Conservation (phyloP, 2,329 filamentous ascomycete species). For the Diaporthe australafricana region DNA sequence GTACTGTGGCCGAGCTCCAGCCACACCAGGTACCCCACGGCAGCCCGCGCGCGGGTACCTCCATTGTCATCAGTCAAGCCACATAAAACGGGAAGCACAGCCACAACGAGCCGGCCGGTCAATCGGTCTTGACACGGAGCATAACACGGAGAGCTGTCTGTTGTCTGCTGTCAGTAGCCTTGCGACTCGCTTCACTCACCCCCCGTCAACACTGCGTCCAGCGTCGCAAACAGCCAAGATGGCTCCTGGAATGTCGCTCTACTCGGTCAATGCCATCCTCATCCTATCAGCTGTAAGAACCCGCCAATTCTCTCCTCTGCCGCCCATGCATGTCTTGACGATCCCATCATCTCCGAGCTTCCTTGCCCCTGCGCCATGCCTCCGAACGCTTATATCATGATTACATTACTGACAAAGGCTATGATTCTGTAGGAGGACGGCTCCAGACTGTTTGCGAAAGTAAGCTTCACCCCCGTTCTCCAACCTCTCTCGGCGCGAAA, state of each 20-base stretch:
- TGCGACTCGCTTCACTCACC: constrained; percentile 21
- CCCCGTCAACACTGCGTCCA: constrained; percentile 15
- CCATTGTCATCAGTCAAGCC: not conserved
- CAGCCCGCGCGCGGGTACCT: not conserved
- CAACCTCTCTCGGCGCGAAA: constrained; percentile 3
- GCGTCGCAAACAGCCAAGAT: constrained; percentile 56
- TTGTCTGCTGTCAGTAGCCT: not conserved
- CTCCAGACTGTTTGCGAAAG: constrained; percentile 37
- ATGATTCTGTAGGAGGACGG: constrained; percentile 33
- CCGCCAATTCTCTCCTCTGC: not conserved
- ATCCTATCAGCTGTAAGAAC: constrained; percentile 44
- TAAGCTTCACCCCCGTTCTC: constrained; percentile 70
- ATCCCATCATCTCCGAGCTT: not conserved
- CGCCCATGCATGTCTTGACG: not conserved
- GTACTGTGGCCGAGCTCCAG: not conserved
- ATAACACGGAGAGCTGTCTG: constrained; percentile 29
- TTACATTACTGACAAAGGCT: not conserved
- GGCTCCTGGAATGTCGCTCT: constrained; percentile 81
- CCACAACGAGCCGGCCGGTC: constrained; percentile 22
- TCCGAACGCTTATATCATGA: not conserved
- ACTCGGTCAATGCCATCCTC: constrained; percentile 78
- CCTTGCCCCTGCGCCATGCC: not conserved
- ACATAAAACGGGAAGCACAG: not conserved
- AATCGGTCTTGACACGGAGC: constrained; percentile 38
- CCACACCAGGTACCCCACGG: not conserved